Evolutionary conservation across 2,329 filamentous ascomycete species (phyloP), one percentile per base, ranked within the genome.

Genomic region (Myriosclerotinia duriaeana): DNA sequence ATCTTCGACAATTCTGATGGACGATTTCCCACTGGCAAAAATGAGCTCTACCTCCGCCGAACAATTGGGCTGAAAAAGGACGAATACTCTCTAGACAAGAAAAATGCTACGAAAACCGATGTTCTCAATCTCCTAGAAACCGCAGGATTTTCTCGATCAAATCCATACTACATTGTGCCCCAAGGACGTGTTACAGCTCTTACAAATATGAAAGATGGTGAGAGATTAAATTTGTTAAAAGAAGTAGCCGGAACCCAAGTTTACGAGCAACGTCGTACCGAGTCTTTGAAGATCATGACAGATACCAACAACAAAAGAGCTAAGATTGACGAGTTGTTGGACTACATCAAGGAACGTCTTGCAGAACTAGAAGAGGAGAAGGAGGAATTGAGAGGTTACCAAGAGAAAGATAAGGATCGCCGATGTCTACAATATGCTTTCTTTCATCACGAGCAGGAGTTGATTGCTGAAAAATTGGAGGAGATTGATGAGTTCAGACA

Each of bases 61-160:
- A 98, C 95, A 0, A 99, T 99, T 77, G 95, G 94, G 63, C 84
- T 94, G 70, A 98, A 99, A 80, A 99, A 99, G 80, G 95, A 99
- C 77, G 95, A 99, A 81, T 99, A 98, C 78, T 96, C 94, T 1
- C 86, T 99, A 40, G 95, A 99, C 79, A 91, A 93, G 77, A 99
- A 97, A 81, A 96, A 96, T 72, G 92, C 93, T 44, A 97, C 93
- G 48, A 97, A 96, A 77, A 85, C 88, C 69, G 95, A 99, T 77
- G 94, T 99, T 68, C 91, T 96, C 83, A 96, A 97, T 77, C 85
- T 99, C 48, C 85, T 99, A 53, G 95, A 99, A 78, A 96, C 93
- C 9, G 95, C 95, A 17, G 95, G 95, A 26, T 98, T 99, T 79
- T 98, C 94, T 69, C 88, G 93, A 71, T 97, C 93, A 66, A 99